Conservation (phyloP, 2,329 filamentous ascomycete genomes). For the Pseudophaeomoniella oleicola region DNA sequence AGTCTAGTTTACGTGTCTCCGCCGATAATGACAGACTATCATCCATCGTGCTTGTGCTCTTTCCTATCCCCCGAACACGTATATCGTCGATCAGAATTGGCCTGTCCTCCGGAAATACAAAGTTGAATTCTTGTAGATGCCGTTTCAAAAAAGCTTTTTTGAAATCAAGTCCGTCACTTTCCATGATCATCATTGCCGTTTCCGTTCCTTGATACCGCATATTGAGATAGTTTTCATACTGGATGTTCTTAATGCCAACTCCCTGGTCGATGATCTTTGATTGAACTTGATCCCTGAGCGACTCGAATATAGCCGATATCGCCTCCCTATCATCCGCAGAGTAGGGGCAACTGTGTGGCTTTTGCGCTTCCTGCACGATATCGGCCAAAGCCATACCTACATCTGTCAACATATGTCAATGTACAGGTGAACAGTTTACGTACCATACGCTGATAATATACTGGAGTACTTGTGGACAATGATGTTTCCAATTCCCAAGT, state of each 20-base stretch:
- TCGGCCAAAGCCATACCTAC: conserved; percentile 27
- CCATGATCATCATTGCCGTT: conserved; percentile 36
- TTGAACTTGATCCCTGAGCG: conserved; percentile 50
- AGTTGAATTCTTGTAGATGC: conserved; percentile 84
- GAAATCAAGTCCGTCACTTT: conserved; percentile 60
- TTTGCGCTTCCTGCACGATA: conserved; percentile 21
- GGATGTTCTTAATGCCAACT: conserved; percentile 24
- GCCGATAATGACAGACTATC: conserved; percentile 77
- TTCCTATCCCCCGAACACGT: conserved; percentile 74
- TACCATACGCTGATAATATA: conserved; percentile 26
- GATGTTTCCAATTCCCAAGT: conserved; percentile 25
- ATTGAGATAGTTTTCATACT: conserved; percentile 29
- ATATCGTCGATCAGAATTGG: conserved; percentile 88
- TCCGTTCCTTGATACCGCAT: conserved; percentile 37
- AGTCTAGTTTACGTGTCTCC: conserved; percentile 48
- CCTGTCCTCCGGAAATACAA: conserved; percentile 60
- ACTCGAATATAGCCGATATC: conserved; percentile 37
- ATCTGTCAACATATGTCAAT: neutral
- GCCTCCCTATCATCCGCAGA: conserved; percentile 32
- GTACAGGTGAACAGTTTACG: neutral
- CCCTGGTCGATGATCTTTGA: conserved; percentile 28
- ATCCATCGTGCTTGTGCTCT: conserved; percentile 65
- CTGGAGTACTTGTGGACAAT: conserved; percentile 29
- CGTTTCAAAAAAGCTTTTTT: conserved; percentile 69
- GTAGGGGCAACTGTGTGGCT: conserved; percentile 28